These are phyloP conservation scores for Coriolopsis trogii DNA, from an alignment of 1,284 basidiomycete species.

Conservation along the genomic window DNA sequence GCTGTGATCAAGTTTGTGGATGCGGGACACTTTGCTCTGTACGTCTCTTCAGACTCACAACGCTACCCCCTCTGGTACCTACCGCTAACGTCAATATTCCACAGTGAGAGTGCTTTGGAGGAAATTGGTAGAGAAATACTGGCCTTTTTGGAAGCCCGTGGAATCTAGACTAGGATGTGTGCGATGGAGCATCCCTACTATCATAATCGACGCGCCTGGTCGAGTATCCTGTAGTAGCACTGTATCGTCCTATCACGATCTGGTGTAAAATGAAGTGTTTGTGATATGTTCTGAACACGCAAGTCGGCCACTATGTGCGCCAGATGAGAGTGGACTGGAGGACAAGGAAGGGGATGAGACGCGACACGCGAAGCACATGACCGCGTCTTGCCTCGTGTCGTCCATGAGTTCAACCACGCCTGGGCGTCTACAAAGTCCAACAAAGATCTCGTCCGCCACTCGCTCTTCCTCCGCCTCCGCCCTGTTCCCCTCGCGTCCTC, in stretches of 20 bases:
- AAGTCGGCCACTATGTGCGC: no score
- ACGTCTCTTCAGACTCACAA: not conserved
- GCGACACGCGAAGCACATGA: conserved; percentile 23
- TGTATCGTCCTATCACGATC: no score
- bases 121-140: not conserved
- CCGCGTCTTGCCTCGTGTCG: conserved; percentile 23
- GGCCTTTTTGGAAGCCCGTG: not conserved
- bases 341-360: no score
- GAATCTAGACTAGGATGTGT: not conserved
- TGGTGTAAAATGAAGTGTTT: no score
- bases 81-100: not conserved
- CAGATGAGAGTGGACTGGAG: no score
- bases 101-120: conserved; percentile 3
- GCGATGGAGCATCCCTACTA: no score
- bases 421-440: conserved; percentile 18
- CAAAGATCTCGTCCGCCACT: conserved; percentile 3
- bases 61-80: not conserved
- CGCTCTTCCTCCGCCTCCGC: not conserved
- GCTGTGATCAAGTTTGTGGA: conserved; percentile 45
- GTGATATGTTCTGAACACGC: no score
- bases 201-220: no score
- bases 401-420: conserved; percentile 18
- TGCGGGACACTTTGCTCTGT: conserved; percentile 51
- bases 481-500: not conserved
- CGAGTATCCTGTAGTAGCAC: no score